Conservation (phyloP, 2,329 filamentous ascomycete species). For the Epichloe scottii region DNA sequence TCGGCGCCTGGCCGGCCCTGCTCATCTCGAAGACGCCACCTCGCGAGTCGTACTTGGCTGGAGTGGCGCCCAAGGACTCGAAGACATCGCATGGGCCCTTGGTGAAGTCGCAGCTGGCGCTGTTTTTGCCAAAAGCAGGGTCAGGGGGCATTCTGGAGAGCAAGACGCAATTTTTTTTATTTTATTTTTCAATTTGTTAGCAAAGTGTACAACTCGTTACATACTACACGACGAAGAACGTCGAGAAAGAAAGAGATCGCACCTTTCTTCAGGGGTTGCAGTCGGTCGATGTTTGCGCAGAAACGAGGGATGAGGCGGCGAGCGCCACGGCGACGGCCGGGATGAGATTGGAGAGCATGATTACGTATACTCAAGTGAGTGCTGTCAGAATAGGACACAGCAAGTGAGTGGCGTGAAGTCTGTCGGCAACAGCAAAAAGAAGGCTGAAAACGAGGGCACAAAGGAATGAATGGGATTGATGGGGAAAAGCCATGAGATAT, state of each 20-base stretch:
- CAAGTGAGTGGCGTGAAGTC: too few species aligned
- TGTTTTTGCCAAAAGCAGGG: background rate
- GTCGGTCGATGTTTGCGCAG: background rate
- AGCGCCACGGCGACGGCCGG: background rate
- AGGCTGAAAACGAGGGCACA: too few species aligned
- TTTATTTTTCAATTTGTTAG: too few species aligned
- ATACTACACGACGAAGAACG: too few species aligned
- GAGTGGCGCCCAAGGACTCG: background rate
- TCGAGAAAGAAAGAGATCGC: background rate
- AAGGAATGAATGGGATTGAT: too few species aligned
- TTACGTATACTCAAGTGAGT: background rate
- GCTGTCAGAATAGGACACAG: too few species aligned
- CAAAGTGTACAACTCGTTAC: too few species aligned
- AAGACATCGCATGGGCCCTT: background rate
- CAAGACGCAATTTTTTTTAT: too few species aligned
- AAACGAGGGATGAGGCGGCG: background rate
- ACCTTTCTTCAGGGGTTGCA: background rate
- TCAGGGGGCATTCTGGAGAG: background rate
- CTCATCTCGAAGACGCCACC: background rate
- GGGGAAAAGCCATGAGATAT: too few species aligned
- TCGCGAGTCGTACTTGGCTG: background rate
- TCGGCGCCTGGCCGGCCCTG: background rate
- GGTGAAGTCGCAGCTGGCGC: background rate
- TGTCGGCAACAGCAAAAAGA: too few species aligned
- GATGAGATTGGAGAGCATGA: background rate